Evolutionary conservation across 1,284 basidiomycete genomes (phyloP).

Genomic region (Papiliotrema fonsecae): DNA sequence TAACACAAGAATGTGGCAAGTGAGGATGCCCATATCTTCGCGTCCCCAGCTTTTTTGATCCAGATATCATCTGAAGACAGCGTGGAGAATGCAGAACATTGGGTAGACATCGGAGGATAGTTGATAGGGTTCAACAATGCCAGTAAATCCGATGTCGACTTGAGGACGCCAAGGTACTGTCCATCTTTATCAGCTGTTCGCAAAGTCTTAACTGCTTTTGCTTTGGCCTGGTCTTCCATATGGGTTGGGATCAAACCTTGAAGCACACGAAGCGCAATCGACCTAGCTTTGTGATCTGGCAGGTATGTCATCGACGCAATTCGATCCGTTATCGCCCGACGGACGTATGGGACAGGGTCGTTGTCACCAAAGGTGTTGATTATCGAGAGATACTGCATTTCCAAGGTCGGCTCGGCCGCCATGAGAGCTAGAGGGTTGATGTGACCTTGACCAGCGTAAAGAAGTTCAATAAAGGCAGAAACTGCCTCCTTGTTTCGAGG

Average conservation of each 20-base stretch:
- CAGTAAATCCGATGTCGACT: no score
- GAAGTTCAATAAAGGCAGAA: constrained; percentile 66
- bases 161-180: no score
- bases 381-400: no score
- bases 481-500: constrained; percentile 55
- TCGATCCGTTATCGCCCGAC: not conserved
- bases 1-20: not conserved
- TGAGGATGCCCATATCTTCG: not conserved
- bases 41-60: not conserved
- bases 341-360: not conserved
- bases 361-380: no score
- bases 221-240: no score
- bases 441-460: constrained; percentile 38
- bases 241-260: no score
- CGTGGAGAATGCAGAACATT: not conserved
- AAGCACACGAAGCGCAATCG: not conserved
- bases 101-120: not conserved
- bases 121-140: not conserved
- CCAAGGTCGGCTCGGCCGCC: no score
- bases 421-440: constrained; percentile 1
- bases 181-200: no score
- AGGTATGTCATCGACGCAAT: constrained; percentile 28
- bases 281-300: constrained; percentile 14
- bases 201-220: no score
- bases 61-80: not conserved